These are phyloP conservation scores for Polymyxa betae DNA, from an alignment of 208 protist species.

Conservation along the genomic window DNA sequence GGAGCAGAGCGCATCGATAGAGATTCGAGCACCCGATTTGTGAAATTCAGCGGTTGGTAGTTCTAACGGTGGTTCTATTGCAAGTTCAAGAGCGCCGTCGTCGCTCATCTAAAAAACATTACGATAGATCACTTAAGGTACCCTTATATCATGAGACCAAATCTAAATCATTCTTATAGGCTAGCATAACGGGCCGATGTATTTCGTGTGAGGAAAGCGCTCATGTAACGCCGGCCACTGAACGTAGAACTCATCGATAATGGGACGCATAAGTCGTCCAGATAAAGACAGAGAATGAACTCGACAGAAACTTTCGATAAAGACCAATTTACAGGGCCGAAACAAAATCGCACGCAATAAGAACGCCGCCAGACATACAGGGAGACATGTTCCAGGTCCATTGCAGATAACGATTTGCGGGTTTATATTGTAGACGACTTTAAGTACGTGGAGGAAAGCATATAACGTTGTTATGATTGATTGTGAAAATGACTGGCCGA, in stretches of 20 bases:
- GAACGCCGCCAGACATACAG: slow-evolving; percentile 67
- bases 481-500: slow-evolving; percentile 73
- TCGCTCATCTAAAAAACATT: background rate
- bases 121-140: background rate
- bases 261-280: slow-evolving; percentile 68
- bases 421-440: slow-evolving; percentile 55
- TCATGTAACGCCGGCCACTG: slow-evolving; percentile 73
- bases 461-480: slow-evolving; percentile 72
- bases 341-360: slow-evolving; percentile 56
- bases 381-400: slow-evolving; percentile 78
- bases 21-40: slow-evolving; percentile 1
- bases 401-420: slow-evolving; percentile 74
- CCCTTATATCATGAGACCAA: background rate
- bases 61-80: background rate
- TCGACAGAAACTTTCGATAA: slow-evolving; percentile 75
- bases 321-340: slow-evolving; percentile 64
- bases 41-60: slow-evolving; percentile 5
- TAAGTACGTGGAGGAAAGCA: slow-evolving; percentile 61
- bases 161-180: background rate
- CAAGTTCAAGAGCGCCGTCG: too few relatives aligned
- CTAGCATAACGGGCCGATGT: slow-evolving; percentile 62
- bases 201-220: slow-evolving; percentile 59
- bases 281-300: slow-evolving; percentile 72
- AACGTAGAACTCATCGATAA: slow-evolving; percentile 72
- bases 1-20: slow-evolving; percentile 38